Evolutionary conservation across 495 filamentous ascomycete species (phyloP).

Genomic region (Lasiosphaeris hirsuta): DNA sequence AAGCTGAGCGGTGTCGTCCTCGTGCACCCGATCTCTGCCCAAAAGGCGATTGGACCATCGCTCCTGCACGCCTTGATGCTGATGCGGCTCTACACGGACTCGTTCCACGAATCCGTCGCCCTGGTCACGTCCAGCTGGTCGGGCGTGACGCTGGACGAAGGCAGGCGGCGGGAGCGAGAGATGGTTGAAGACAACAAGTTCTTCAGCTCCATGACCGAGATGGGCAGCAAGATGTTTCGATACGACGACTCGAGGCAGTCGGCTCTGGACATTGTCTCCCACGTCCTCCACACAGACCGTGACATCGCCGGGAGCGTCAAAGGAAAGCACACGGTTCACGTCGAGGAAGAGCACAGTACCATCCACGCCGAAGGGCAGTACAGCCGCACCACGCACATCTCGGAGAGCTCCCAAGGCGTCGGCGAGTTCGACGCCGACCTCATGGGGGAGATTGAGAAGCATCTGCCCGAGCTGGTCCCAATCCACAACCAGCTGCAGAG

Average conservation of each 20-base stretch:
- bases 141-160: conserved; percentile 20
- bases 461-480: too few species aligned
- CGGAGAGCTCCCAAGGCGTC: too few species aligned
- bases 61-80: conserved; percentile 41
- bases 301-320: too few species aligned
- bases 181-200: conserved; percentile 32
- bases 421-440: too few species aligned
- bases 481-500: too few species aligned
- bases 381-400: too few species aligned
- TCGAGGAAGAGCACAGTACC: background rate
- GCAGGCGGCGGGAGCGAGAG: conserved; percentile 33
- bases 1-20: conserved; percentile 36
- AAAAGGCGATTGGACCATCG: conserved; percentile 33
- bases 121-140: conserved; percentile 45
- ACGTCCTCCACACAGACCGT: background rate
- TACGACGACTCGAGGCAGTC: conserved; percentile 28
- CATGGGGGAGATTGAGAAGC: too few species aligned
- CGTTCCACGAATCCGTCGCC: conserved; percentile 25
- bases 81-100: background rate
- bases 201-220: conserved; percentile 36
- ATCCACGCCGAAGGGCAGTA: background rate
- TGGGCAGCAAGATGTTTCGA: conserved; percentile 25
- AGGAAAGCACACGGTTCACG: background rate
- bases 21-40: conserved; percentile 43
- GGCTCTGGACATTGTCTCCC: conserved; percentile 9